A percentile compares a stretch with the other conserved stretches of the same genome.
phyloP scores from a whole-genome alignment of 345 rosid species.

The Linum trigynum region DNA sequence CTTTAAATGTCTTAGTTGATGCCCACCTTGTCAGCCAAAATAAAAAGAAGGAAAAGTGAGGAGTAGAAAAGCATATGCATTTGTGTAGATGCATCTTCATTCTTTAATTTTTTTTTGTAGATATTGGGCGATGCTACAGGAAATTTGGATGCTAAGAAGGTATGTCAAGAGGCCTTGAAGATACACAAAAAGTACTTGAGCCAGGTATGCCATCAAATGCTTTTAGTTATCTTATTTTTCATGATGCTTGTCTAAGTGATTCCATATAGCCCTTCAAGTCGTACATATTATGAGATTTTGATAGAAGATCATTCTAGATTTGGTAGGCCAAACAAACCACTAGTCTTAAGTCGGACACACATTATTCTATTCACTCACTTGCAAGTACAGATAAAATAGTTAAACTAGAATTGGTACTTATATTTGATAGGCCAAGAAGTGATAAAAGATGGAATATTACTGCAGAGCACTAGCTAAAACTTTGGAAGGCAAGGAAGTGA shows the following conservation, averaged over 20 bases:
- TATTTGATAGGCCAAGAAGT: too few relatives aligned
- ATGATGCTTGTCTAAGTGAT: not conserved
- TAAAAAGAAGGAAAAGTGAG: not conserved
- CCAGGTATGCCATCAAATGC: slow-evolving; percentile 35
- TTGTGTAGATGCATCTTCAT: not conserved
- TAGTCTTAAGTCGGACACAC: too few relatives aligned
- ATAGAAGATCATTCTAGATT: too few relatives aligned
- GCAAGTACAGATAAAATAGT: too few relatives aligned
- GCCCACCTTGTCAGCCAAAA: not conserved
- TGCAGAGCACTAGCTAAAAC: too few relatives aligned
- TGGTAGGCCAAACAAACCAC: too few relatives aligned
- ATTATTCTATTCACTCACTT: too few relatives aligned
- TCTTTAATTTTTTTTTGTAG: slow-evolving; percentile 27
- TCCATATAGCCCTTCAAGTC: too few relatives aligned
- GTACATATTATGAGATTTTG: too few relatives aligned
- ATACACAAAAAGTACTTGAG: slow-evolving; percentile 65
- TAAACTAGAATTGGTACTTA: too few relatives aligned
- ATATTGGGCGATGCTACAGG: slow-evolving; percentile 67
- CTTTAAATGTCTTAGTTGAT: not conserved
- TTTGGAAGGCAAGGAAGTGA: too few relatives aligned
- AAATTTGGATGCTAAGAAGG: slow-evolving; percentile 73
- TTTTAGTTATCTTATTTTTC: not conserved
- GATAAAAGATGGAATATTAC: too few relatives aligned
- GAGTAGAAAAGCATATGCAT: not conserved
- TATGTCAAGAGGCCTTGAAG: slow-evolving; percentile 72